phyloP scores from a whole-genome alignment of 768 basidiomycete species.

The Hericium coralloides region DNA sequence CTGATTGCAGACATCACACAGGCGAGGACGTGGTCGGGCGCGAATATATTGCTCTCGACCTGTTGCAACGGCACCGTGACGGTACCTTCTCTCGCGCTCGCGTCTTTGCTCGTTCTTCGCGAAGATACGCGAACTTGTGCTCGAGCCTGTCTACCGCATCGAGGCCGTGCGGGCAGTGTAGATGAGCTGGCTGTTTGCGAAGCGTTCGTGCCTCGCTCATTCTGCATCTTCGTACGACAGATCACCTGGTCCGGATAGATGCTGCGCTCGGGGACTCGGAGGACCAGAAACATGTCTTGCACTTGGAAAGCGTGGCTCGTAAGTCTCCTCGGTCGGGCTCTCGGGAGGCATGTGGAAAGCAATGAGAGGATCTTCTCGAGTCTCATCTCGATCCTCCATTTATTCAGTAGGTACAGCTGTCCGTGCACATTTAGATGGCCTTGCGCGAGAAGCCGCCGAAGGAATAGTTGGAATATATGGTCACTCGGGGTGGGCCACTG shows the following conservation, averaged over 20 bases:
- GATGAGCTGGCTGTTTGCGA: too few species aligned
- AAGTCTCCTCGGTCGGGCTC: background rate
- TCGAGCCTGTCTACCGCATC: too few species aligned
- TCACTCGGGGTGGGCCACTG: background rate
- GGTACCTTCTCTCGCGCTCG: too few species aligned
- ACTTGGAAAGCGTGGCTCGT: background rate
- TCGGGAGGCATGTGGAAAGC: background rate
- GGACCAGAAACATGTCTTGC: background rate
- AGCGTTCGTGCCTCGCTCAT: slow-evolving; percentile 38
- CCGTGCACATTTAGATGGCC: background rate
- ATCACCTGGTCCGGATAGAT: slow-evolving; percentile 20
- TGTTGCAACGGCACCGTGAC: too few species aligned
- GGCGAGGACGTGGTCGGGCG: too few species aligned
- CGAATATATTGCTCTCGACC: too few species aligned
- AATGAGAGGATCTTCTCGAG: background rate
- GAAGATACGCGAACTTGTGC: too few species aligned
- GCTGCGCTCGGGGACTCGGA: background rate
- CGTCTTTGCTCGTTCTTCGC: too few species aligned
- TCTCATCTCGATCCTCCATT: background rate
- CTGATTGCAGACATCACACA: too few species aligned
- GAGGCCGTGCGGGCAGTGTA: too few species aligned
- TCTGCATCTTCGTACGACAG: slow-evolving; percentile 35
- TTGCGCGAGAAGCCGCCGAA: background rate
- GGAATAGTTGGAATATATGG: background rate
- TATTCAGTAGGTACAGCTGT: background rate